These are phyloP conservation scores for Actinomortierella ambigua DNA, from an alignment of 371 early-diverging fungal species.

Conservation along the genomic window DNA sequence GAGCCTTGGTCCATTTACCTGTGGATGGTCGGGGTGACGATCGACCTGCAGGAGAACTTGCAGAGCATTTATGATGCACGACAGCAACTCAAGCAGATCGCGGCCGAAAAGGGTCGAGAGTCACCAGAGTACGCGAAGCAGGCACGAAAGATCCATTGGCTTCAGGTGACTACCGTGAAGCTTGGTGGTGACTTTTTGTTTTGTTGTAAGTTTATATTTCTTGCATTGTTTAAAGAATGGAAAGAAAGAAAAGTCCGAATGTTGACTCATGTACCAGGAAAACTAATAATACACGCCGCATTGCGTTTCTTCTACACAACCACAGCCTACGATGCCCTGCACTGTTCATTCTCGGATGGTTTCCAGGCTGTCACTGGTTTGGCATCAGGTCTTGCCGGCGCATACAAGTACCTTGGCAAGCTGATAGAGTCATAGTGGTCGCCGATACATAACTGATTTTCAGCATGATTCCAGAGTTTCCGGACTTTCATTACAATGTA, in stretches of 20 bases:
- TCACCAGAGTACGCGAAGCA: conserved; percentile 16
- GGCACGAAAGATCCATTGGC: conserved; percentile 50
- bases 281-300: conserved; percentile 14
- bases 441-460: too few relatives aligned
- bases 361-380: conserved; percentile 77
- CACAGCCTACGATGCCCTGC: conserved; percentile 71
- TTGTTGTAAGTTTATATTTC: conserved; percentile 57
- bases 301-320: conserved; percentile 26
- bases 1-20: conserved; percentile 58
- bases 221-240: not conserved
- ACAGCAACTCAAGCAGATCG: conserved; percentile 15
- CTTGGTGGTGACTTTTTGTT: conserved; percentile 65
- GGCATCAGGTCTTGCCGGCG: conserved; percentile 66
- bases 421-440: conserved; percentile 37
- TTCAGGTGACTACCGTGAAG: conserved; percentile 58
- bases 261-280: conserved; percentile 1
- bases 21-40: conserved; percentile 63
- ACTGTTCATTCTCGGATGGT: conserved; percentile 65
- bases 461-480: too few relatives aligned
- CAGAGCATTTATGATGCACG: conserved; percentile 32
- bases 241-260: conserved; percentile 22
- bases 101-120: conserved; percentile 15
- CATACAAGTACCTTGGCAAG: conserved; percentile 59
- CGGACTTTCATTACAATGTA: too few relatives aligned
- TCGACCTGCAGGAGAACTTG: conserved; percentile 53